Evolutionary conservation across 2,329 filamentous ascomycete species (phyloP).

Genomic region (Monilinia fructicola): DNA sequence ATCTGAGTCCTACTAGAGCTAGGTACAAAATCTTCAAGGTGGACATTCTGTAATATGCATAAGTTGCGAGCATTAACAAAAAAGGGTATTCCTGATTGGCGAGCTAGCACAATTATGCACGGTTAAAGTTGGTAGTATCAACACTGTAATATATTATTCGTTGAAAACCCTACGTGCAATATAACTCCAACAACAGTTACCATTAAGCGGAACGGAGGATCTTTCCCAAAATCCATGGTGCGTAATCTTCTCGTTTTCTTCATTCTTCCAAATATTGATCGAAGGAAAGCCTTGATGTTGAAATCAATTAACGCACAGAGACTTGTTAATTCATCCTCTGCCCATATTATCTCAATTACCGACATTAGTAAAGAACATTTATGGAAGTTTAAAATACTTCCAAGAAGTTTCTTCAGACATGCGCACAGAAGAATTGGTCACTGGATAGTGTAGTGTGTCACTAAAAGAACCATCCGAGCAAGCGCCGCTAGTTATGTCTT

Average conservation of each 20-base stretch:
- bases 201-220: background rate
- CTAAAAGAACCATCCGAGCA: background rate
- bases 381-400: background rate
- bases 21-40: background rate
- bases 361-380: constrained; percentile 12
- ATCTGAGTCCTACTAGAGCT: background rate
- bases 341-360: constrained; percentile 1
- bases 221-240: background rate
- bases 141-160: background rate
- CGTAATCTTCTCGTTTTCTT: background rate
- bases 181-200: background rate
- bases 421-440: constrained; percentile 17
- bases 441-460: background rate
- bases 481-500: background rate
- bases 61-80: constrained; percentile 4
- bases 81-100: background rate
- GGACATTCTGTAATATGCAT: constrained; percentile 4
- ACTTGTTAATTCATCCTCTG: background rate
- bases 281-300: background rate
- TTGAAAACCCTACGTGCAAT: background rate
- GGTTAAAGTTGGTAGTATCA: background rate
- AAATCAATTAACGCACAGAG: background rate
- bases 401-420: background rate
- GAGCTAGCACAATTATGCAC: background rate
- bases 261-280: background rate